phyloP scores from a whole-genome alignment of 2,329 filamentous ascomycete genomes.

The Lasiodiplodia hormozganensis region DNA sequence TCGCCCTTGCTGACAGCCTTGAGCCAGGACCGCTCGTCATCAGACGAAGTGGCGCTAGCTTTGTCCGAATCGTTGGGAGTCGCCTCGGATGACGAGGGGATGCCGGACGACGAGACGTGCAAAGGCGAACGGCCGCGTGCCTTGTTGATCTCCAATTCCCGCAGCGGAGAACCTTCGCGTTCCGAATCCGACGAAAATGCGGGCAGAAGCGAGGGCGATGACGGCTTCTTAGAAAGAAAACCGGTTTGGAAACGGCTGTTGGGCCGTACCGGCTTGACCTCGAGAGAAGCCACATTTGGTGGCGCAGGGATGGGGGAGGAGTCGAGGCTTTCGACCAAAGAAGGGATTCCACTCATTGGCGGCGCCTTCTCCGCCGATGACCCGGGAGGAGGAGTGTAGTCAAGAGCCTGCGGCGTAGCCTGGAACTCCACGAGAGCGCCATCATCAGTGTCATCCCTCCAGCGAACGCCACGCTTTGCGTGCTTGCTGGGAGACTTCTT shows the following conservation, averaged over 20 bases:
- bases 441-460: constrained; percentile 89
- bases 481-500: constrained; percentile 69
- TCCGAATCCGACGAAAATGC: constrained; percentile 67
- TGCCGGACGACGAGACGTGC: constrained; percentile 52
- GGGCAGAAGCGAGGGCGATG: constrained; percentile 67
- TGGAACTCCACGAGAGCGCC: constrained; percentile 89
- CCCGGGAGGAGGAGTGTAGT: constrained; percentile 61
- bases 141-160: constrained; percentile 53
- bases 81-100: constrained; percentile 34
- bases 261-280: constrained; percentile 57
- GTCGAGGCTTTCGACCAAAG: constrained; percentile 38
- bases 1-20: constrained; percentile 31
- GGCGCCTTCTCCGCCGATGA: constrained; percentile 61
- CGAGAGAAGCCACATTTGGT: constrained; percentile 63
- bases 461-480: constrained; percentile 79
- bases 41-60: constrained; percentile 49
- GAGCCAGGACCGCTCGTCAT: constrained; percentile 58
- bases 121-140: constrained; percentile 58
- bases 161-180: constrained; percentile 48
- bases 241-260: constrained; percentile 85
- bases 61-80: constrained; percentile 41
- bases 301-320: constrained; percentile 65
- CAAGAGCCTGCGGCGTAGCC: constrained; percentile 79
- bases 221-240: constrained; percentile 73
- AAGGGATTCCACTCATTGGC: constrained; percentile 44